A percentile compares a stretch with the other conserved stretches of the same genome.
Conservation (phyloP, 2,329 filamentous ascomycete species). For the Hypoxylon sp. region DNA sequence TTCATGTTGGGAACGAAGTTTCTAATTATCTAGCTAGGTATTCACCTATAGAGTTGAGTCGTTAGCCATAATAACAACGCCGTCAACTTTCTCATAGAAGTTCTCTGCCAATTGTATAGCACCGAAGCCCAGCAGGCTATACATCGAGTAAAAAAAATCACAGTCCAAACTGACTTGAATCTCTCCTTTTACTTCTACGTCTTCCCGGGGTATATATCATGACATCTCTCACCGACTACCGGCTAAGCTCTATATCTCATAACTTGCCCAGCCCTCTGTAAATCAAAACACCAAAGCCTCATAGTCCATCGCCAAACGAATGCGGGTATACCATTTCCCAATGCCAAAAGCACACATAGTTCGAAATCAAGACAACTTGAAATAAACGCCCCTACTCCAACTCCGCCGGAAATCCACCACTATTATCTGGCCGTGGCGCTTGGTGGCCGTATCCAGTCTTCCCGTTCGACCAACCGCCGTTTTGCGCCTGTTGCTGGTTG, state of each 20-base stretch:
- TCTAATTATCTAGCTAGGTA: too few relatives aligned
- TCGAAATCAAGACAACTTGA: background rate
- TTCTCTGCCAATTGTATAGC: background rate
- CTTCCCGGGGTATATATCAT: constrained; percentile 32
- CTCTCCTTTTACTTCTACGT: constrained; percentile 8
- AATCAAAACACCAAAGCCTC: constrained; percentile 3
- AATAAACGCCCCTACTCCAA: constrained; percentile 27
- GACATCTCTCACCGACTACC: background rate
- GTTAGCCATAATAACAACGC: too few relatives aligned
- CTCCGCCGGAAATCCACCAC: constrained; percentile 31
- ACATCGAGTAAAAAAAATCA: background rate
- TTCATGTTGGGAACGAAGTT: too few relatives aligned
- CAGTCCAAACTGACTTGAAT: constrained; percentile 4
- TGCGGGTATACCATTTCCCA: constrained; percentile 3
- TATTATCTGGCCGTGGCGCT: background rate
- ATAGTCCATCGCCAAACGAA: constrained; percentile 16
- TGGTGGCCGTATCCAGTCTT: constrained; percentile 5
- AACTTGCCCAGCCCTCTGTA: background rate
- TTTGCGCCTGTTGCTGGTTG: constrained; percentile 6
- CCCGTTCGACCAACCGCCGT: constrained; percentile 14
- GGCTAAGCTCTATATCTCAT: background rate
- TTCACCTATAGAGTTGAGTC: too few relatives aligned
- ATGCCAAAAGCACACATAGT: constrained; percentile 2
- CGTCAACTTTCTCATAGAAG: too few relatives aligned
- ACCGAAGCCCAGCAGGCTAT: too few relatives aligned